Percentiles rank a stretch among this genome's conserved stretches.
Conservation (phyloP, 495 filamentous ascomycete genomes). For the Annulohypoxylon maeteangense region DNA sequence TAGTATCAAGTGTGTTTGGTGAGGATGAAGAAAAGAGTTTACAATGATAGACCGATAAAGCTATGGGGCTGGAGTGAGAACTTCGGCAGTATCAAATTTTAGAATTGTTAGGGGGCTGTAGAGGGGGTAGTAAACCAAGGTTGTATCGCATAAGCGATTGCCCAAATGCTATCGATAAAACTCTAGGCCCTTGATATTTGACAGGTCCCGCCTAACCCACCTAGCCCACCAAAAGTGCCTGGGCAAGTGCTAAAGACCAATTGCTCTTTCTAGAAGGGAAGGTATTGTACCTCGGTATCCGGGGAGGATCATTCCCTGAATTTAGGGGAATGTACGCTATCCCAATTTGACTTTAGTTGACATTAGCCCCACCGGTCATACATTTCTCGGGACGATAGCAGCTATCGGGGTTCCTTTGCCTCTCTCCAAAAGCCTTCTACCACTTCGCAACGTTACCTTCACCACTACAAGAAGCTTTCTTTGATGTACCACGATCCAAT, state of each 20-base stretch:
- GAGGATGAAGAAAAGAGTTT: constrained; percentile 16
- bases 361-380: neutral
- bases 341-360: constrained; percentile 6
- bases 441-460: constrained; percentile 50
- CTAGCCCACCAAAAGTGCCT: neutral
- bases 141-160: neutral
- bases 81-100: neutral
- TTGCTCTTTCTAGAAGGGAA: constrained; percentile 7
- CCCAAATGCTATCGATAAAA: neutral
- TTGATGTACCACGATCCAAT: constrained; percentile 28
- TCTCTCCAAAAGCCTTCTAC: constrained; percentile 13
- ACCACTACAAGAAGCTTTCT: constrained; percentile 22
- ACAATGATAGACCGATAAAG: constrained; percentile 12
- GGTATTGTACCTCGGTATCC: neutral
- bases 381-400: neutral
- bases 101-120: neutral
- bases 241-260: neutral
- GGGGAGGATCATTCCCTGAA: neutral
- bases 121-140: neutral
- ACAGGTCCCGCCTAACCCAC: neutral
- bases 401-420: neutral
- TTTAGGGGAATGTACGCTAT: constrained; percentile 11
- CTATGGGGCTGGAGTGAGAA: constrained; percentile 2
- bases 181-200: neutral
- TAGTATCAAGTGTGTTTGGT: constrained; percentile 8